phyloP scores from a whole-genome alignment of 2,329 filamentous ascomycete genomes.

The Elsinoe batatas region DNA sequence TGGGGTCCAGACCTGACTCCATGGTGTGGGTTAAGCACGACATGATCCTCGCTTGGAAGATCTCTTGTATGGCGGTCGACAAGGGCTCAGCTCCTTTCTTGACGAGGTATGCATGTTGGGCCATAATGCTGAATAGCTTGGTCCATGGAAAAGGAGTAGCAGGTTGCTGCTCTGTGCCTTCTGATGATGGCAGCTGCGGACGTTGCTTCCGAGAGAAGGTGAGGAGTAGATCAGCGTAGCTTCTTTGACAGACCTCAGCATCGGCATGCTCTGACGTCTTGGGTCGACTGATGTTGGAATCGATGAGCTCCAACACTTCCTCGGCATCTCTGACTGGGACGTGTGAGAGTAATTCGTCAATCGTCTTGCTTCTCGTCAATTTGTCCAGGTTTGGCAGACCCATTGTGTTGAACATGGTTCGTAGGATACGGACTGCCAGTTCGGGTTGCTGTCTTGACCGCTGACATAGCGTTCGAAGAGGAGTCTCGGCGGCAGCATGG shows the following conservation, averaged over 20 bases:
- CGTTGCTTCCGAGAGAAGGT: slow-evolving; percentile 36
- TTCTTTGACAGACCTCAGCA: slow-evolving; percentile 38
- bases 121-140: slow-evolving; percentile 17
- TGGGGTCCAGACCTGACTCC: slow-evolving; percentile 10
- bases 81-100: slow-evolving; percentile 26
- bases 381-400: slow-evolving; percentile 76
- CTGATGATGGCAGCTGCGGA: not conserved
- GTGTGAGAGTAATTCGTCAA: slow-evolving; percentile 61
- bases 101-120: slow-evolving; percentile 29
- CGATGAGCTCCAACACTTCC: slow-evolving; percentile 46
- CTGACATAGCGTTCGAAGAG: slow-evolving; percentile 60
- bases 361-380: slow-evolving; percentile 72
- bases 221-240: slow-evolving; percentile 45
- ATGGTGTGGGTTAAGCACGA: slow-evolving; percentile 41
- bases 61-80: slow-evolving; percentile 37
- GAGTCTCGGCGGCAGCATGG: slow-evolving; percentile 66
- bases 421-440: slow-evolving; percentile 51
- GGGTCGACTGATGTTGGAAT: slow-evolving; percentile 37
- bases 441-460: slow-evolving; percentile 53
- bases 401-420: slow-evolving; percentile 57
- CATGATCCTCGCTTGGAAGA: slow-evolving; percentile 46
- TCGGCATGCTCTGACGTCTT: slow-evolving; percentile 34
- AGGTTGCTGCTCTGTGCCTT: not conserved
- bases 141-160: slow-evolving; percentile 18
- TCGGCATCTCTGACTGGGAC: slow-evolving; percentile 43